These are phyloP conservation scores for Fagopyrum esculentum DNA, from an alignment of 148 eudicot genomes.

Conservation along the genomic window DNA sequence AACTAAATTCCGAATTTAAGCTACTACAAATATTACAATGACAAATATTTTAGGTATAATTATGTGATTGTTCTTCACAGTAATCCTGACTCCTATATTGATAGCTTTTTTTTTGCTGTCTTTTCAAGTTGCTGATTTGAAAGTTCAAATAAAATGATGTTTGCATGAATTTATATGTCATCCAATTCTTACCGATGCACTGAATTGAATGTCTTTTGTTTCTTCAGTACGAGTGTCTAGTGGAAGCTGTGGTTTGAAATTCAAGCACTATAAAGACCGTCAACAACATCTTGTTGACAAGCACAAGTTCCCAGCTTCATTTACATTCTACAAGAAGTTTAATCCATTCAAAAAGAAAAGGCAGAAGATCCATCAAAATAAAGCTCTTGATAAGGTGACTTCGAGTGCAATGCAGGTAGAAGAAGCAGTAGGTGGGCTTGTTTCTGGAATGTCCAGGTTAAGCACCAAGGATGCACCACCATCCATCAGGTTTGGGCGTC, in stretches of 20 bases:
- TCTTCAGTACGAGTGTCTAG: constrained; percentile 85
- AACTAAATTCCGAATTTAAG: no score
- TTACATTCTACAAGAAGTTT: constrained; percentile 75
- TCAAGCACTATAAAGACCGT: constrained; percentile 77
- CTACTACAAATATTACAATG: no score
- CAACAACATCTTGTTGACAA: constrained; percentile 90
- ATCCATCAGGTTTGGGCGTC: constrained; percentile 81
- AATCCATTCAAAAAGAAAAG: constrained; percentile 79
- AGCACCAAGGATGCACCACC: constrained; percentile 66
- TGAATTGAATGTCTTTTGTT: neutral
- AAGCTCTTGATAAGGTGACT: constrained; percentile 27
- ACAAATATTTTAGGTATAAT: neutral
- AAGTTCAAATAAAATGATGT: neutral
- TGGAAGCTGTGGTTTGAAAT: constrained; percentile 81
- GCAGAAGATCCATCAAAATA: constrained; percentile 46
- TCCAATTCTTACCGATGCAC: neutral
- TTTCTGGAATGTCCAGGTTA: constrained; percentile 69
- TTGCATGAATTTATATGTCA: neutral
- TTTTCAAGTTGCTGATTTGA: neutral
- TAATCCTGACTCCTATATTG: neutral
- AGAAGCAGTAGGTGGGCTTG: constrained; percentile 57
- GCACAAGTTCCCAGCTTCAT: constrained; percentile 80
- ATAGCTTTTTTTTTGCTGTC: neutral
- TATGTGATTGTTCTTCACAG: neutral
- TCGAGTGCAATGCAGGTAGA: constrained; percentile 68